Evolutionary conservation across 495 filamentous ascomycete species (phyloP).

Genomic region (Daldinia grandis): DNA sequence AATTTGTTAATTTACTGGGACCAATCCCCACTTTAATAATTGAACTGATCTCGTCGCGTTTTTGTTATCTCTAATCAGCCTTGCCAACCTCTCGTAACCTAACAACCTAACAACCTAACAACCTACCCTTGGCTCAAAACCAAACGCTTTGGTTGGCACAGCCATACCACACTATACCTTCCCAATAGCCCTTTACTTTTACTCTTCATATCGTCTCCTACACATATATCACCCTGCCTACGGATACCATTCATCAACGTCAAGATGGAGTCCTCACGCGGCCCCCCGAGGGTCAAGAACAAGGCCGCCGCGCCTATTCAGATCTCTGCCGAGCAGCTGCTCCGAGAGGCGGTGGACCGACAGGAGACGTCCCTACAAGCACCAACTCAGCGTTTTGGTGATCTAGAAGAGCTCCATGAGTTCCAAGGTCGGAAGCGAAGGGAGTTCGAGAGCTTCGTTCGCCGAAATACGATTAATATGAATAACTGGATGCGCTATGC

Average conservation of each 20-base stretch:
- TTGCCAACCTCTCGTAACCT: conserved; percentile 14
- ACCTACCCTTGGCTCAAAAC: neutral
- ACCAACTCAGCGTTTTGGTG: conserved; percentile 93
- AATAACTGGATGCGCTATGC: conserved; percentile 99
- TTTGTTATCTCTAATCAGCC: conserved; percentile 26
- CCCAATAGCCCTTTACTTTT: conserved; percentile 2
- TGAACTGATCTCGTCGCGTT: conserved; percentile 6
- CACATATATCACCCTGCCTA: neutral
- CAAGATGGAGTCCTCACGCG: conserved; percentile 90
- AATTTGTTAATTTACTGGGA: neutral
- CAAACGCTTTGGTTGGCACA: conserved; percentile 12
- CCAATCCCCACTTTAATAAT: conserved; percentile 1
- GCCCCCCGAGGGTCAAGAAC: conserved; percentile 96
- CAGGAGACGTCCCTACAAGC: conserved; percentile 89
- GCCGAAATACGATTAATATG: conserved; percentile 92
- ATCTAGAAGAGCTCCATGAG: conserved; percentile 97
- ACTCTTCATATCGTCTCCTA: neutral
- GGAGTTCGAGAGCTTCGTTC: conserved; percentile 98
- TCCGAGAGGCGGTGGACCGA: conserved; percentile 96
- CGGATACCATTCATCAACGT: conserved; percentile 1
- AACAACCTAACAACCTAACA: too few species aligned
- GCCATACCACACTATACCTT: neutral
- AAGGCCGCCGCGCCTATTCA: conserved; percentile 88
- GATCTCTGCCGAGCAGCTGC: conserved; percentile 96
- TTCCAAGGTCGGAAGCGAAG: conserved; percentile 95